phyloP scores from a whole-genome alignment of 805 yeast species.

The Dipodascus geniculatus region DNA sequence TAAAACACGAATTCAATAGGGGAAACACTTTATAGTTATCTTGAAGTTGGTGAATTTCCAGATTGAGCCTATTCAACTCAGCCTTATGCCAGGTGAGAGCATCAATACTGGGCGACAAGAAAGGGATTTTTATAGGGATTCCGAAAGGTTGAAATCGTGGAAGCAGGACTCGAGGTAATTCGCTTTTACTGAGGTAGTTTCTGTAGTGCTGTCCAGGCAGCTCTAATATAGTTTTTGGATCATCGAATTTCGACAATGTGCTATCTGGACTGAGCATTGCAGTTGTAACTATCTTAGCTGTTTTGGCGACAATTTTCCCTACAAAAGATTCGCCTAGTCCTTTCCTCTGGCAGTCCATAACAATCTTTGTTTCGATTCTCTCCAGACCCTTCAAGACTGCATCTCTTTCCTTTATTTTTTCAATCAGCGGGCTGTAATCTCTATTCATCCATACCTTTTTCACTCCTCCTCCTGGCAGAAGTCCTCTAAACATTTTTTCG shows the following conservation, averaged over 20 bases:
- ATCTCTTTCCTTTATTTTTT: constrained; percentile 23
- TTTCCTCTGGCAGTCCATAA: constrained; percentile 9
- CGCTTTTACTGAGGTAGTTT: constrained; percentile 43
- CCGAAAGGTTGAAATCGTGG: constrained; percentile 7
- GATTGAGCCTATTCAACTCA: constrained; percentile 51
- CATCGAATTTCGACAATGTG: background rate
- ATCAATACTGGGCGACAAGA: constrained; percentile 58
- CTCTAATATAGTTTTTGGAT: constrained; percentile 13
- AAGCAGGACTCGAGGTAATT: constrained; percentile 63
- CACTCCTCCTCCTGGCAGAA: constrained; percentile 39
- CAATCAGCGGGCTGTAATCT: constrained; percentile 30
- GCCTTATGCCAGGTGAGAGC: constrained; percentile 57
- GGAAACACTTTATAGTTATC: constrained; percentile 29
- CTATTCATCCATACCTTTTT: constrained; percentile 49
- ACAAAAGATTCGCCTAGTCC: constrained; percentile 1
- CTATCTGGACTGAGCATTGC: background rate
- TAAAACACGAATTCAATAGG: constrained; percentile 31
- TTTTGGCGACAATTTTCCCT: background rate
- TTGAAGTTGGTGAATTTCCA: constrained; percentile 46
- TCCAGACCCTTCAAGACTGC: constrained; percentile 30
- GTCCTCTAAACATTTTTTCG: constrained; percentile 37
- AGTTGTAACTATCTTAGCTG: background rate
- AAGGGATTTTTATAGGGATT: constrained; percentile 26
- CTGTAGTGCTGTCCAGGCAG: constrained; percentile 18
- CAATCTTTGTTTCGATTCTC: constrained; percentile 29